Evolutionary conservation across 2,329 filamentous ascomycete species (phyloP).

Genomic region (Neonectria ditissima): DNA sequence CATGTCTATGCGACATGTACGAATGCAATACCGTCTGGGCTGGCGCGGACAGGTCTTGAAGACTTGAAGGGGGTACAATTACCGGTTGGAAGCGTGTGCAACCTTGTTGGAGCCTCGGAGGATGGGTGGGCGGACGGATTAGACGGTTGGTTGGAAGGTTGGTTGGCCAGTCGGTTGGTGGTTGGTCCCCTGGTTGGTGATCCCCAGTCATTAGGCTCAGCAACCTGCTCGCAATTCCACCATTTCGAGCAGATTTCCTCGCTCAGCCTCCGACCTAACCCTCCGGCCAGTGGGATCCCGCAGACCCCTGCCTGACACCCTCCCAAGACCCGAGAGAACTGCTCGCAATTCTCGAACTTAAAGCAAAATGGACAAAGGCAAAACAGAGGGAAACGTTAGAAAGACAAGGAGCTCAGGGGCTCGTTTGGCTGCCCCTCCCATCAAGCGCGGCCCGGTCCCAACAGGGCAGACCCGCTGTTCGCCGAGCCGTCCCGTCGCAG

Average conservation of each 20-base stretch:
- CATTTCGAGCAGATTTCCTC: slow-evolving; percentile 15
- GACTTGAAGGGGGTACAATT: neutral
- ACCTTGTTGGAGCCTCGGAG: slow-evolving; percentile 5
- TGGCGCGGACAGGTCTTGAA: neutral
- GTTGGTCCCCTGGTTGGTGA: slow-evolving; percentile 25
- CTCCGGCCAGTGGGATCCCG: neutral
- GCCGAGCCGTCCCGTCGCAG: slow-evolving; percentile 27
- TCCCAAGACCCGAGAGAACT: slow-evolving; percentile 15
- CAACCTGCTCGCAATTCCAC: slow-evolving; percentile 4
- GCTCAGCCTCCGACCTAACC: neutral
- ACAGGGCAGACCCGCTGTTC: slow-evolving; percentile 29
- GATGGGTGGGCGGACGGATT: slow-evolving; percentile 22
- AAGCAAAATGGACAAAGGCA: slow-evolving; percentile 10
- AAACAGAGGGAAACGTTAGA: slow-evolving; percentile 26
- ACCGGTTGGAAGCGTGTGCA: slow-evolving; percentile 10
- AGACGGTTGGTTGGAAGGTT: slow-evolving; percentile 21
- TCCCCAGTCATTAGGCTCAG: slow-evolving; percentile 24
- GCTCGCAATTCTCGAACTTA: slow-evolving; percentile 7
- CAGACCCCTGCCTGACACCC: slow-evolving; percentile 1
- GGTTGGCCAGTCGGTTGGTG: slow-evolving; percentile 11
- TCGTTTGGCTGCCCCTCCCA: slow-evolving; percentile 10
- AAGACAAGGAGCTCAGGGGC: neutral
- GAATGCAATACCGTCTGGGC: neutral
- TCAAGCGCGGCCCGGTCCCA: slow-evolving; percentile 27
- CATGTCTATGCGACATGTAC: neutral